Evolutionary conservation across 768 basidiomycete genomes (phyloP).

Genomic region (Amylocystis lapponica): DNA sequence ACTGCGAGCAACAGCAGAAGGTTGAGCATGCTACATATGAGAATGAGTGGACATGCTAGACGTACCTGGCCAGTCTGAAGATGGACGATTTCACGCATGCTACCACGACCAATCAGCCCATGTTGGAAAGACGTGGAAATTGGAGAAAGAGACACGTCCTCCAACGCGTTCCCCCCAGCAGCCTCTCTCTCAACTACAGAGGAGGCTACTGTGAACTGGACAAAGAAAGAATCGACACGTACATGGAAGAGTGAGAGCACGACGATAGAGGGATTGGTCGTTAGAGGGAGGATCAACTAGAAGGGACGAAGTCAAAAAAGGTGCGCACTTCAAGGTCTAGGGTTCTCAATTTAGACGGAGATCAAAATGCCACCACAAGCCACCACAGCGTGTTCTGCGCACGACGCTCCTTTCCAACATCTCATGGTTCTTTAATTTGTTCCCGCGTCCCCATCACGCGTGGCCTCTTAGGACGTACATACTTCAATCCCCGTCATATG

Average conservation of each 20-base stretch:
- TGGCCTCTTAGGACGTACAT: too few relatives aligned
- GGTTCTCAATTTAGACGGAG: conserved; percentile 17
- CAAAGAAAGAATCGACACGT: conserved; percentile 15
- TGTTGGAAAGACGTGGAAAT: neutral
- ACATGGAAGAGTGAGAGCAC: conserved; percentile 22
- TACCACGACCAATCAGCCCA: conserved; percentile 27
- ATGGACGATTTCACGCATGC: conserved; percentile 99
- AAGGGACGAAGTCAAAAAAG: conserved; percentile 20
- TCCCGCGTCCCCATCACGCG: too few relatives aligned
- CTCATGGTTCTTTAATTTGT: too few relatives aligned
- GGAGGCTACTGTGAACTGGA: neutral
- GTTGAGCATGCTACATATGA: conserved; percentile 19
- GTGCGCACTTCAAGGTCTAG: conserved; percentile 17
- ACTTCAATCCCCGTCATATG: too few relatives aligned
- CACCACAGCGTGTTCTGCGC: too few relatives aligned
- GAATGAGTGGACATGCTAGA: conserved; percentile 5
- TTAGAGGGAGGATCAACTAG: conserved; percentile 21
- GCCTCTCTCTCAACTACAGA: neutral
- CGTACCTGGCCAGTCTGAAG: conserved; percentile 96
- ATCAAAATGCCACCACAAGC: too few relatives aligned
- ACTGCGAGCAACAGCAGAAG: conserved; percentile 46
- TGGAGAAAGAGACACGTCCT: conserved; percentile 13
- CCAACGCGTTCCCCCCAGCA: conserved; percentile 7
- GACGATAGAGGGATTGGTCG: conserved; percentile 18
- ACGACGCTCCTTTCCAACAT: too few relatives aligned